phyloP scores from a whole-genome alignment of 331 rosid genomes.

The Pyracantha coccinea region DNA sequence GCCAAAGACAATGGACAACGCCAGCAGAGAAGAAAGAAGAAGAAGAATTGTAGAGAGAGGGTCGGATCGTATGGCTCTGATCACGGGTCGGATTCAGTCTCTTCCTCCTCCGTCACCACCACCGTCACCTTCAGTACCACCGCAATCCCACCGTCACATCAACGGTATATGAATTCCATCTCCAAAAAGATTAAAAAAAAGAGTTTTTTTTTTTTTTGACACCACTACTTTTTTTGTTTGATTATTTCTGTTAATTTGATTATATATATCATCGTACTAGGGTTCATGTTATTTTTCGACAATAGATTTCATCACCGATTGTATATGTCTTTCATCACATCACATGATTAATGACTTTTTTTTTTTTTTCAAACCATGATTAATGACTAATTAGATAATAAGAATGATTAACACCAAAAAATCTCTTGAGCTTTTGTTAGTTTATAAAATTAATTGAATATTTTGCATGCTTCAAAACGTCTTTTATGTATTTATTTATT shows the following conservation, averaged over 20 bases:
- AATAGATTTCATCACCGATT: no score
- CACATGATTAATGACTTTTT: no score
- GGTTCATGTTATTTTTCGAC: background rate
- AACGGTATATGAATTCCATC: background rate
- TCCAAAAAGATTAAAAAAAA: no score
- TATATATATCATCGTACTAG: background rate
- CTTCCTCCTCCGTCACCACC: slow-evolving; percentile 31
- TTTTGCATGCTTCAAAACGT: no score
- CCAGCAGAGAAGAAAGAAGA: slow-evolving; percentile 40
- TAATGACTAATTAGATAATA: no score
- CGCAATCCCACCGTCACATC: slow-evolving; percentile 7
- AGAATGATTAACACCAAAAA: no score
- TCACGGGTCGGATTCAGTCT: slow-evolving; percentile 39
- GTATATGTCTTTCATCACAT: no score
- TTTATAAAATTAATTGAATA: background rate
- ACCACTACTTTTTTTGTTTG: no score
- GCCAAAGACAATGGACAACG: slow-evolving; percentile 32
- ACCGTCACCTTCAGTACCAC: slow-evolving; percentile 17
- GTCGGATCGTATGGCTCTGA: slow-evolving; percentile 59
- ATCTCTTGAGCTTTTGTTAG: background rate
- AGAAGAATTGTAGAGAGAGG: slow-evolving; percentile 50
- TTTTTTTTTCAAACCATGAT: no score
- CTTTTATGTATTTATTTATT: no score
- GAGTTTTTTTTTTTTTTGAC: no score
- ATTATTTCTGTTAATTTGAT: background rate